Base-by-base conservation (phyloP, 257 asterid genomes). In the Nicotiana attenuata region DNA sequence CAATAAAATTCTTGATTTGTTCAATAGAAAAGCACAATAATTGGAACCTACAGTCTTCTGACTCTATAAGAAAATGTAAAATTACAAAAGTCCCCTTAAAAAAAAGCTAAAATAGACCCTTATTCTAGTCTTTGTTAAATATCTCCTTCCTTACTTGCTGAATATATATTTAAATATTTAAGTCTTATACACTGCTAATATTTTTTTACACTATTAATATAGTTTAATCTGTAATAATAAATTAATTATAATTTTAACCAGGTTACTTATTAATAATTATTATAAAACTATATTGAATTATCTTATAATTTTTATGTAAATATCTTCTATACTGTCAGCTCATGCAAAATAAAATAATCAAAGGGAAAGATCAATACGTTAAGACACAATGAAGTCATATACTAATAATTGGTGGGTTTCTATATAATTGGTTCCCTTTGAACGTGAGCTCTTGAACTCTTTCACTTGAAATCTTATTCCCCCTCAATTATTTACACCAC, bases 401-500 rank as follows among this genome's bases (percentile, higher is more conserved):
- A n/a, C 52, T 78, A 41, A 55, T 78, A 55, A 55, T 63, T 35
- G 77, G 87, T 65, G 17, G 31, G 20, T 14, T 38, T 78, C 63
- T 19, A 50, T 13, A 77, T 60, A 68, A 83, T 60, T n/a, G 9
- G 69, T 59, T 10, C 56, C 8, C 50, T 31, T 41, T 38, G 86
- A 82, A 79, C 26, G 69, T 10, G 66, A 41, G 71, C 38, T 31
- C 33, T 80, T 38, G 77, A 82, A 82, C 83, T 29, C 77, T 85
- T 82, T 83, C 80, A 82, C 55, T 87, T 77, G 69, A 84, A 82
- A 63, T 69, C 56, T 80, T 76, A 76, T 68, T 85, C 81, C 69
- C 24, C 79, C 76, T 80, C 97, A 89, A 91, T 90, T 82, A 90
- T 91, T 88, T 85, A 84, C 77, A 45, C 82, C 85, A 82, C 80